Evolutionary conservation across 257 asterid genomes (phyloP).

Genomic region (Scutellaria galericulata): DNA sequence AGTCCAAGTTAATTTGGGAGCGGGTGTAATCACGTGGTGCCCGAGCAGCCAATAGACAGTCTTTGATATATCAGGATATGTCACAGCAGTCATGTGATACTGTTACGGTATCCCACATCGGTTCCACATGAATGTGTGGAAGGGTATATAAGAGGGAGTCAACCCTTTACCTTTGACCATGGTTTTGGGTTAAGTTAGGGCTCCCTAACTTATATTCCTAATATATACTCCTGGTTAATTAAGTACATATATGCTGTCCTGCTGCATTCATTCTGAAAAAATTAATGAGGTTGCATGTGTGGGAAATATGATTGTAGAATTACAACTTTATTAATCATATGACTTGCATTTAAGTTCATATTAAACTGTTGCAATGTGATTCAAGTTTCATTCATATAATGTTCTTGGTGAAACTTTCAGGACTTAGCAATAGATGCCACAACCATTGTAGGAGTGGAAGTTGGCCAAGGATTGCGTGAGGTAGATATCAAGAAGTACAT

Average conservation of each 20-base stretch:
- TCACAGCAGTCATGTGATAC: not conserved
- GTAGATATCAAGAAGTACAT: constrained; percentile 94
- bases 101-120: no score
- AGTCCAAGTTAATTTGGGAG: no score
- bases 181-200: no score
- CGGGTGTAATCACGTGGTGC: not conserved
- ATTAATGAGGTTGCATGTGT: not conserved
- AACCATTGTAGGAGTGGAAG: constrained; percentile 79
- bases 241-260: not conserved
- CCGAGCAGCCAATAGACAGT: not conserved
- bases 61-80: not conserved
- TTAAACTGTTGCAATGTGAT: not conserved
- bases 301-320: constrained; percentile 17
- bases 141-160: no score
- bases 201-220: no score
- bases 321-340: not conserved
- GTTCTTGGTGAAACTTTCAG: constrained; percentile 51
- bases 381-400: not conserved
- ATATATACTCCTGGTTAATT: not conserved
- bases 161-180: no score
- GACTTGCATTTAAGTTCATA: not conserved
- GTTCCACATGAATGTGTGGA: no score
- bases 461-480: constrained; percentile 91
- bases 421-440: constrained; percentile 94
- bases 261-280: no score